Evolutionary conservation across 2,329 filamentous ascomycete genomes (phyloP), one percentile per base, ranked within the genome.

Genomic region (Ceratocystis huliohia): DNA sequence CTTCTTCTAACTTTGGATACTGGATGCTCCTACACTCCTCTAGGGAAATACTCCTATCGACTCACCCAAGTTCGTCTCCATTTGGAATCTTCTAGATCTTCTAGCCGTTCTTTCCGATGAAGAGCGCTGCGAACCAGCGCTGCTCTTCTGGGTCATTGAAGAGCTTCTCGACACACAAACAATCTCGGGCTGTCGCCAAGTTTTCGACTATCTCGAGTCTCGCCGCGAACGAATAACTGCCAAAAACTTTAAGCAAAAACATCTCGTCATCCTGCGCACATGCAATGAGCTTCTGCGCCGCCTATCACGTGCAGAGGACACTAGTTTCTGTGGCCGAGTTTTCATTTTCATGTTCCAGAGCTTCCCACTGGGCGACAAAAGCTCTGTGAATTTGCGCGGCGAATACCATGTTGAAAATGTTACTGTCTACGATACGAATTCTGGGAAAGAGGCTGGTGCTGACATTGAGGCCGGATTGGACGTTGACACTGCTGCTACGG

Each of bases 291-390:
- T 99, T 17, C 80, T 99, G n/a, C 86, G 93, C 45, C 84, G 94
- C 59, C 81, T 99, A 1, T 97, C 94, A n/a, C 85, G 94, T 66
- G 93, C 94, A 3, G 92, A 97, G 74, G 94, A 99, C 75, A 95
- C 94, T 0, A 91, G 95, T 0, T 99, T 99, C 74, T 99, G 94
- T 73, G 94, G 94, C 17, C 84, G 94, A 48, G 94, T 99, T 30
- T 97, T 97, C 75, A 96, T 99, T 70, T 99, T 96, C 75, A 84
- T 99, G 73, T 99, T 97, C 75, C 94, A 99, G 75, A 96, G 91
- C 74, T 97, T 99, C 72, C 94, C 94, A 1, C 80, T 99, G 0
- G 93, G 93, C 41, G 95, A 99, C 76, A 94, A 93, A 74, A 97
- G 94, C 74, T 96, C 94, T 0, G 94, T 99, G 63, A 99, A 99